Base-by-base conservation (phyloP, 2,329 filamentous ascomycete species). In the Bipolaris gigantea region DNA sequence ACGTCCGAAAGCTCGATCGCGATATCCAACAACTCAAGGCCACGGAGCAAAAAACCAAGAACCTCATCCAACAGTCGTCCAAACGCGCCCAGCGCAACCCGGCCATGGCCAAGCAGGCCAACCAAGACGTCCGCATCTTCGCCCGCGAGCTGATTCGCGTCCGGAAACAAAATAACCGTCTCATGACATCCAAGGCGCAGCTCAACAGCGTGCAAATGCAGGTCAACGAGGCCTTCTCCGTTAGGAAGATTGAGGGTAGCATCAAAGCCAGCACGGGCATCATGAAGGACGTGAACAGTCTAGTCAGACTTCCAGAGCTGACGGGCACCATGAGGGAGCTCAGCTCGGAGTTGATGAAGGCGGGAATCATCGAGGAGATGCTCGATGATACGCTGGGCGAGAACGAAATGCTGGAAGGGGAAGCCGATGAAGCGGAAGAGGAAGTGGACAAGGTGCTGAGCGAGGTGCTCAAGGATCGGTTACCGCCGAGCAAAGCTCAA, bases 291-390 rank as follows among this genome's bases (percentile, higher is more conserved):
- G 91, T 99, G 55, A 97, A 97, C 75, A 84, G 82, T 15, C 81
- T 97, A 23, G 86, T 97, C 45, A 83, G 88, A 25, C 76, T 99
- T 64, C 94, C 94, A 10, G 89, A 96, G 77, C 80, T 97, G 57
- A 90, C 88, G 18, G 86, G 84, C 13, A 97, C 92, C 8, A 97
- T 97, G 93, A 82, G 86, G 59, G 90, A 96, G 74, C 79, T 97
- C 45, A 89, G 87, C 66, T 82, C 88, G 53, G 94, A 97, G 81
- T 77, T 97, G 63, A 89, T 96, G 75, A 95, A 92, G 79, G 93
- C 94, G 2, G 94, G 93, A 15, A 93, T 99, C 47, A 96, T 97
- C 56, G 93, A 97, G 80, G 94, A 99, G 79, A 97, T 97, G 89
- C 86, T 96, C 4, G 89, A 88, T 43, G 93, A 97, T 72, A 86